phyloP scores from a whole-genome alignment of 139 green algal species.

The Asterochloris erici region DNA sequence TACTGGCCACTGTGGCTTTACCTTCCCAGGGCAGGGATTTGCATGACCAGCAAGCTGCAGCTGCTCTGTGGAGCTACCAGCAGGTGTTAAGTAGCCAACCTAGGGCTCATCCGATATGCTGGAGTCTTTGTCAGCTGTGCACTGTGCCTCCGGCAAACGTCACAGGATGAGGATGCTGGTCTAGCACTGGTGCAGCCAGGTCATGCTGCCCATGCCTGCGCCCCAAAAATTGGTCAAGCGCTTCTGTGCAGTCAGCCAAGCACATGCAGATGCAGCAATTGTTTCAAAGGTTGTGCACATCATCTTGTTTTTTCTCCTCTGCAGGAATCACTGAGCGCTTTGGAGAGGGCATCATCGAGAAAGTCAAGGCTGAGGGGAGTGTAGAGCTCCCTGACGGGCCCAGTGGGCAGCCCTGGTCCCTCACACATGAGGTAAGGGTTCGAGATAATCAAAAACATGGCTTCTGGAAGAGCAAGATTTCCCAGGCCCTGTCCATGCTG shows the following conservation, averaged over 20 bases:
- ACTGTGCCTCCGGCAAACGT: neutral
- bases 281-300: neutral
- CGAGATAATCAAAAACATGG: neutral
- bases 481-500: neutral
- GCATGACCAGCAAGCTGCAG: neutral
- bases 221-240: neutral
- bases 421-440: conserved; percentile 4
- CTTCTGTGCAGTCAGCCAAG: neutral
- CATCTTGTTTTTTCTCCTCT: neutral
- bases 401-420: neutral
- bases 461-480: neutral
- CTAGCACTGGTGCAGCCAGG: neutral
- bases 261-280: neutral
- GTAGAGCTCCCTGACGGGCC: conserved; percentile 5
- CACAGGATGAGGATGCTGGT: neutral
- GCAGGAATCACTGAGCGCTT: conserved; percentile 44
- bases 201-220: neutral
- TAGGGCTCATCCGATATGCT: neutral
- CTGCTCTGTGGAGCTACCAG: neutral
- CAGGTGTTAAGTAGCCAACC: neutral
- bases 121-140: neutral
- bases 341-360: conserved; percentile 45
- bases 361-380: conserved; percentile 33
- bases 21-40: neutral
- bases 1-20: neutral